Conservation (phyloP, 805 yeast genomes). For the Tetrapisispora phaffii region DNA sequence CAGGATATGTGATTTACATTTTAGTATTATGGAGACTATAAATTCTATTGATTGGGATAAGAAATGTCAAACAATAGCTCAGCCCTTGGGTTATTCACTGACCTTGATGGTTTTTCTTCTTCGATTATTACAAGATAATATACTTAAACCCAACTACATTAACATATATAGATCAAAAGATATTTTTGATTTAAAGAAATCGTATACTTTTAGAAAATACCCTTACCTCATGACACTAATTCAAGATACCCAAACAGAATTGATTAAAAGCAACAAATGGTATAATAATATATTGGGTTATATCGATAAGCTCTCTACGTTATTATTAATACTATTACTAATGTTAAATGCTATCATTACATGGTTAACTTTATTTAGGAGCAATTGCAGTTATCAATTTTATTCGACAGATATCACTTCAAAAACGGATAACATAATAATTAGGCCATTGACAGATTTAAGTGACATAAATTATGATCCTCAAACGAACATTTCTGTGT, state of each 20-base stretch:
- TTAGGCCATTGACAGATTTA: conserved; percentile 5
- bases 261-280: not conserved
- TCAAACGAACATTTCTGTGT: conserved; percentile 13
- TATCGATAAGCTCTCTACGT: conserved; percentile 9
- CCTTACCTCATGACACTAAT: not conserved
- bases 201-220: conserved; percentile 15
- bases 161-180: conserved; percentile 12
- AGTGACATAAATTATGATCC: conserved; percentile 17
- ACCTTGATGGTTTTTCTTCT: conserved; percentile 14
- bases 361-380: conserved; percentile 15
- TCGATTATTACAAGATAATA: conserved; percentile 23
- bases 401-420: conserved; percentile 13
- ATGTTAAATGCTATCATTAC: conserved; percentile 9
- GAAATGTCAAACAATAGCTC: conserved; percentile 16
- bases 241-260: not conserved
- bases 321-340: conserved; percentile 6
- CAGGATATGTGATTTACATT: conserved; percentile 11
- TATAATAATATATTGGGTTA: conserved; percentile 10
- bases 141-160: conserved; percentile 20
- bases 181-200: conserved; percentile 25
- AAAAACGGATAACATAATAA: not conserved
- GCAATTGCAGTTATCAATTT: conserved; percentile 16
- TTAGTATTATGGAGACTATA: conserved; percentile 16
- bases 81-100: conserved; percentile 20
- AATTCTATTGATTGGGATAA: conserved; percentile 26